Evolutionary conservation across 1,284 basidiomycete genomes (phyloP), one percentile per base, ranked within the genome.

Genomic region (Serendipita sp.): DNA sequence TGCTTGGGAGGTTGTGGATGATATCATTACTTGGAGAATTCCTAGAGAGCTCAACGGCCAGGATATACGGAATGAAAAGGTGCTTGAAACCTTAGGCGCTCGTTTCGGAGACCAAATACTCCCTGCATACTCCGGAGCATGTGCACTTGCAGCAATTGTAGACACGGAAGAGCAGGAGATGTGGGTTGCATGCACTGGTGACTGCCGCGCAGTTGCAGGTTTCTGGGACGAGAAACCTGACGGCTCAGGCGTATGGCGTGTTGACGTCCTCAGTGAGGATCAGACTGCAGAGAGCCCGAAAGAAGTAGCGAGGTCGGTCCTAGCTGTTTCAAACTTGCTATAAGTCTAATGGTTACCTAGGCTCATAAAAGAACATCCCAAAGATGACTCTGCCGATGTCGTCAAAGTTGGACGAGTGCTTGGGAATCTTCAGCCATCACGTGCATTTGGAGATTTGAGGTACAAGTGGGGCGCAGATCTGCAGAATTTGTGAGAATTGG

Each of bases 201-300:
- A 99, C 72, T 90, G 90, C 69, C 83, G 96, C 50, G 96, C 96
- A 8, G 91, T 99, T 2, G 94, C 95, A 12, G 96, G 96, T 32
- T 83, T 92, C 64, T 95, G 91, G 87, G 85, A 91, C 67, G 76
- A 79, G 60, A 77, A 77, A 60, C 76, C 75, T 6, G 77, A 83
- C 69, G 81, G 60, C 2, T 43, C 43, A 17, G 68, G 84, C 3
- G 75, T 75, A 38, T 98, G 94, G 94, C 82, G 85, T 62, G 88
- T 93, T 22, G 93, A 97, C 71, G 90, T 92, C 22, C 78, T 99
- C 64, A 91, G 83, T 41, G 90, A 96, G 71, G 96, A 99, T 72
- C 94, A 98, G 77, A 98, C 93, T 8, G 95, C 93, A 32, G 82
- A 91, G 65, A 98, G 95, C 71, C 84, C 82, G 10, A 86, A 82